Base-by-base conservation (phyloP, 2,329 filamentous ascomycete genomes). In the Nothopassalora personata region DNA sequence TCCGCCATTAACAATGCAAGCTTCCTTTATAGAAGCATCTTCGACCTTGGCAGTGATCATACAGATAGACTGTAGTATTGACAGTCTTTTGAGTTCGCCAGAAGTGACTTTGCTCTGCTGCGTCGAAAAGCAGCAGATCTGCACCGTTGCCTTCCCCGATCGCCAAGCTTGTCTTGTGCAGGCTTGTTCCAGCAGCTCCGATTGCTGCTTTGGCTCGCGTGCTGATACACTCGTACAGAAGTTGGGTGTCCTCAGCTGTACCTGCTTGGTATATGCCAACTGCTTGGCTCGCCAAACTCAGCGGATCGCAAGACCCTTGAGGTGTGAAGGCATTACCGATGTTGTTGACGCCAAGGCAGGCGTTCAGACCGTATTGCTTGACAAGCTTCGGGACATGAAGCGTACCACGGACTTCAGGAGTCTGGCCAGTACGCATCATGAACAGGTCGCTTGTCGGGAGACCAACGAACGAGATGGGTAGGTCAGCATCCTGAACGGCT, bases 301-400 rank as follows among this genome's bases (percentile, higher is more conserved):
- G 69, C 1, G 87, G 87, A 73, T 90, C 87, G 43, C 81, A 85
- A 18, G 77, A 83, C 0, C 87, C 87, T 67, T 86, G 83, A 0
- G 87, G 87, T 6, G 87, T 90, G 66, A 90, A 90, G 0, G 87
- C 86, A 68, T 90, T 90, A 18, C 87, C 87, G 13, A 90, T 82
- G 66, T 90, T 90, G 67, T 90, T 90, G 39, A 88, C 79, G 1
- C 84, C 82, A 5, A 90, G 79, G 13, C 83, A 84, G 19, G 80
- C 84, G 59, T 84, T 79, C 3, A 90, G 69, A 0, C 77, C 78
- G 60, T 84, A 79, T 23, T 81, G 75, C 43, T 79, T 76, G 60
- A 89, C 86, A 74, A 90, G 76, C 4, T 81, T 74, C 0, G 82
- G 79, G 1, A 89, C 75, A 47, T 83, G 80, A 15, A 90, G 74